Conservation (phyloP, 441 rosid species). For the Pelargonium australe region DNA sequence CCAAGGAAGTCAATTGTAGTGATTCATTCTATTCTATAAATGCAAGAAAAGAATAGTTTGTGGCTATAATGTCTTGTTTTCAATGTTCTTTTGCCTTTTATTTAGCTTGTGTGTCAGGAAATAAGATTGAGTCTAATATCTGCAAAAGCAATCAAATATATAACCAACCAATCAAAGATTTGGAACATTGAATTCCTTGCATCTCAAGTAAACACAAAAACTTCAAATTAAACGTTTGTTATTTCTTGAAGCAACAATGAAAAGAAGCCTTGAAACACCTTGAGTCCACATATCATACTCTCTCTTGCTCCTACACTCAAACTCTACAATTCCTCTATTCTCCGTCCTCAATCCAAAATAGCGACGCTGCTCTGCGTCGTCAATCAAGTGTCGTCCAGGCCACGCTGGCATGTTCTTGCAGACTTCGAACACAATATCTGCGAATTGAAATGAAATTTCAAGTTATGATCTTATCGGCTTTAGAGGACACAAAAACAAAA, state of each 20-base stretch:
- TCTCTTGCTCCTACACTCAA: constrained; percentile 74
- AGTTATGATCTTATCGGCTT: constrained; percentile 30
- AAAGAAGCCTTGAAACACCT: constrained; percentile 83
- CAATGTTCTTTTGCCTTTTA: too few relatives aligned
- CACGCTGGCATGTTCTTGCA: constrained; percentile 73
- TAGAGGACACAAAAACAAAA: constrained; percentile 49
- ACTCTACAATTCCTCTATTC: constrained; percentile 59
- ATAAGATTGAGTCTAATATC: too few relatives aligned
- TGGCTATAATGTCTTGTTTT: too few relatives aligned
- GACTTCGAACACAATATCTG: constrained; percentile 77
- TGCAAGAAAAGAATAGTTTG: too few relatives aligned
- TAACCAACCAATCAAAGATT: too few relatives aligned
- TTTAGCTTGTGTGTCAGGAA: too few relatives aligned
- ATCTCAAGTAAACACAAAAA: constrained; percentile 15
- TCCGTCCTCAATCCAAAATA: constrained; percentile 73
- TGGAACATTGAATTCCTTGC: too few relatives aligned
- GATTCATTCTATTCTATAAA: too few relatives aligned
- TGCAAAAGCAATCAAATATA: too few relatives aligned
- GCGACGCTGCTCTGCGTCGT: constrained; percentile 69
- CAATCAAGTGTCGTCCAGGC: constrained; percentile 87
- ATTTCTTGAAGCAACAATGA: constrained; percentile 57
- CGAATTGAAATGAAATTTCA: constrained; percentile 21
- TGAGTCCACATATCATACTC: constrained; percentile 92
- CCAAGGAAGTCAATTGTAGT: too few relatives aligned
- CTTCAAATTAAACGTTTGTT: constrained; percentile 1